Evolutionary conservation across 257 asterid species (phyloP).

Genomic region (Solanum acaule): DNA sequence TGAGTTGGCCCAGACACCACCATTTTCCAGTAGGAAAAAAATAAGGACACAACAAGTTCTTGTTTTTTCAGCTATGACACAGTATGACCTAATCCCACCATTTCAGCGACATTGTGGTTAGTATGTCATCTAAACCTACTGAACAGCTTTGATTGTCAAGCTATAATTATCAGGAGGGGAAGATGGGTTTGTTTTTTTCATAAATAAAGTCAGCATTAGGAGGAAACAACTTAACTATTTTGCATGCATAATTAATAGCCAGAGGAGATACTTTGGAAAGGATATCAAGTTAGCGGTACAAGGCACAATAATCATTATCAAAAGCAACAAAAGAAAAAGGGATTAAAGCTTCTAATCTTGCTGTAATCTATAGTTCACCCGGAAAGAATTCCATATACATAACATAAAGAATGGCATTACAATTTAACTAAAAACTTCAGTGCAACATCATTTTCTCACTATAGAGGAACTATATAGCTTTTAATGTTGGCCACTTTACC

Average conservation of each 20-base stretch:
- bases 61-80: neutral
- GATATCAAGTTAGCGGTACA: neutral
- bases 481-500: constrained; percentile 27
- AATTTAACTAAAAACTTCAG: neutral
- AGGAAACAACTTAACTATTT: neutral
- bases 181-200: neutral
- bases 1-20: neutral
- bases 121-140: neutral
- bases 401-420: neutral
- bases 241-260: neutral
- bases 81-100: neutral
- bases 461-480: neutral
- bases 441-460: neutral
- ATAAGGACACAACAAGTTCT: neutral
- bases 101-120: neutral
- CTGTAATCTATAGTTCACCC: neutral
- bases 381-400: neutral
- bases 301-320: neutral
- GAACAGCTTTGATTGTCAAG: neutral
- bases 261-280: neutral
- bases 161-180: neutral
- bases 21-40: neutral
- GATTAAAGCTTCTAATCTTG: neutral
- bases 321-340: neutral
- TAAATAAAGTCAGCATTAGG: neutral